Base-by-base conservation (phyloP, 2,329 filamentous ascomycete genomes). In the Clonostachys chloroleuca region DNA sequence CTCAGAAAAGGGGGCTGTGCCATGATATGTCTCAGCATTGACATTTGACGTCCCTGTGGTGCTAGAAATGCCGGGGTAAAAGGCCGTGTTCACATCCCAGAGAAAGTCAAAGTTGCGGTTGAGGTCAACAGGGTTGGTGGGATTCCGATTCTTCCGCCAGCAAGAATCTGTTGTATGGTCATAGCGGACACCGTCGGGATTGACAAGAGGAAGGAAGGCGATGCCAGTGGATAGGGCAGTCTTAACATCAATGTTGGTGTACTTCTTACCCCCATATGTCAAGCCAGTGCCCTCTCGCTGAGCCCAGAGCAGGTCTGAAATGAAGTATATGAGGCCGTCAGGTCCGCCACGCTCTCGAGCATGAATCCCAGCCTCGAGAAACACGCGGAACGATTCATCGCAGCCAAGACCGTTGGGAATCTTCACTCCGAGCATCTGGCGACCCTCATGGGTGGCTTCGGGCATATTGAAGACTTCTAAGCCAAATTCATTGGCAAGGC, bases 81-180 rank as follows among this genome's bases (percentile, higher is more conserved):
- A 78, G 43, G 66, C 60, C 47, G 63, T 62, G 30, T 56, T 62
- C 54, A 72, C 76, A 60, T 82, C 71, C 74, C 78, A 83, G 9
- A 80, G 59, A 58, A 78, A 76, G 57, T 80, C 75, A 53, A 80
- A 80, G 63, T 80, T 80, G 45, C 77, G 69, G 59, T 80, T 80
- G 43, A 80, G 62, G 52, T 80, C 77, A 34, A 80, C 64, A 1
- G 67, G 63, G 30, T 60, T 65, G 20, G 58, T 59, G 1, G 70
- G 64, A 58, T 77, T 79, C 34, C 77, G 72, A 59, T 80, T 80
- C 66, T 79, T 80, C 52, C 76, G 71, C 77, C 77, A 80, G 64
- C 76, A 78, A 34, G 60, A 61, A 53, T 72, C 66, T 20, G 66
- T 71, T n/a, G 62, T 57, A 54, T 80, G 76, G 53, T 80, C 77